Conservation (phyloP, 106 monocot genomes). For the Apostasia shenzhenica region DNA sequence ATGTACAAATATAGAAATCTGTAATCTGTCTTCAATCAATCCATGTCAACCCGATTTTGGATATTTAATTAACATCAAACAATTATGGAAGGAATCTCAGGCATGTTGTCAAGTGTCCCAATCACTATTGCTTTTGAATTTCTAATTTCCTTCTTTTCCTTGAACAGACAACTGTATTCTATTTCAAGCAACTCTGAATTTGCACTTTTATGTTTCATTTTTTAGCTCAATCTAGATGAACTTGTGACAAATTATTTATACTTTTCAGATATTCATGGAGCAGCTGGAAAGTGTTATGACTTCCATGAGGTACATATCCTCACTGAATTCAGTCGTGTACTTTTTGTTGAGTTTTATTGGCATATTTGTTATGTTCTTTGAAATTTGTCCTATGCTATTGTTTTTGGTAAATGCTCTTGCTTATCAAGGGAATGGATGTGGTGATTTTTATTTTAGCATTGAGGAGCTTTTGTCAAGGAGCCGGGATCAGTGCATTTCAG, state of each 20-base stretch:
- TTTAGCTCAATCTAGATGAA: not conserved
- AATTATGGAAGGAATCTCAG: too few species aligned
- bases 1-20: too few species aligned
- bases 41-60: too few species aligned
- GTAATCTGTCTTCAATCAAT: too few species aligned
- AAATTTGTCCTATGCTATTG: not conserved
- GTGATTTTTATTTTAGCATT: slow-evolving; percentile 37
- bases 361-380: not conserved
- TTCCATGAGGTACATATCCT: slow-evolving; percentile 50
- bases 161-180: too few species aligned
- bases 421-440: slow-evolving; percentile 12
- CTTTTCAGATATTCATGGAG: slow-evolving; percentile 70
- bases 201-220: too few species aligned
- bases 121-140: too few species aligned
- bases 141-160: too few species aligned
- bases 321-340: slow-evolving; percentile 1
- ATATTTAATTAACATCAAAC: too few species aligned
- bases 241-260: not conserved
- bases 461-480: slow-evolving; percentile 72
- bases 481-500: slow-evolving; percentile 56
- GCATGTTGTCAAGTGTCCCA: too few species aligned
- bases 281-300: slow-evolving; percentile 56
- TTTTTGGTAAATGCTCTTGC: slow-evolving; percentile 8
- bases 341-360: not conserved
- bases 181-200: too few species aligned